Conservation (phyloP, 1,284 basidiomycete genomes). For the Boletus smithii region DNA sequence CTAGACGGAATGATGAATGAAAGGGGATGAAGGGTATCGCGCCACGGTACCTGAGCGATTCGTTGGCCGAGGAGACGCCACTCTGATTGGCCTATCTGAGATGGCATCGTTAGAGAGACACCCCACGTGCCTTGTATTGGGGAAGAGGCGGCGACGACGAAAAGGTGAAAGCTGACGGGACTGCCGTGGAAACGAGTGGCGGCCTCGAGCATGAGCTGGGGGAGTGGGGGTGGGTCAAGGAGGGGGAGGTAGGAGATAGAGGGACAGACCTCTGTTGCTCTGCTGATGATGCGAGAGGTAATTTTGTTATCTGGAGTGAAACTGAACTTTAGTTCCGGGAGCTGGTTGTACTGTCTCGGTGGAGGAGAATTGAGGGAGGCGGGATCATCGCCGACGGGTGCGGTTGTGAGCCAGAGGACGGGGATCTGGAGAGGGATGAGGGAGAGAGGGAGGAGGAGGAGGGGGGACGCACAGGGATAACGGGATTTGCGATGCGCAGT, state of each 20-base stretch:
- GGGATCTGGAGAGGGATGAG: constrained; percentile 33
- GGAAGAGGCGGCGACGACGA: constrained; percentile 52
- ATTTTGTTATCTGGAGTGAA: constrained; percentile 43
- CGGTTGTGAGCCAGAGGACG: constrained; percentile 39
- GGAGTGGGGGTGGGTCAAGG: not conserved
- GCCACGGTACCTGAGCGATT: constrained; percentile 44
- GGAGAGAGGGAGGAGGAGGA: no score
- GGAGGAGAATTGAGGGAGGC: constrained; percentile 29
- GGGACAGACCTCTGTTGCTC: constrained; percentile 43
- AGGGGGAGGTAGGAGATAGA: not conserved
- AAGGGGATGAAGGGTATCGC: constrained; percentile 6
- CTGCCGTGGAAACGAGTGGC: constrained; percentile 34
- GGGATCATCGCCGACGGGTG: constrained; percentile 36
- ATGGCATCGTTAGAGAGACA: constrained; percentile 18
- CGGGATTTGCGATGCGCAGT: constrained; percentile 38
- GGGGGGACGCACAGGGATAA: constrained; percentile 35
- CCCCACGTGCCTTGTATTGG: constrained; percentile 39
- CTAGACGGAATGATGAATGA: constrained; percentile 35
- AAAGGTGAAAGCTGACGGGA: constrained; percentile 48
- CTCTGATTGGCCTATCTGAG: constrained; percentile 31
- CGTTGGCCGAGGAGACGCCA: constrained; percentile 45
- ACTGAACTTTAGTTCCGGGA: constrained; percentile 45
- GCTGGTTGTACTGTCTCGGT: constrained; percentile 35
- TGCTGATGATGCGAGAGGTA: constrained; percentile 41
- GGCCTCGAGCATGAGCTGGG: constrained; percentile 31